These are phyloP conservation scores for Limnanthes douglasii DNA, from an alignment of 345 rosid genomes.

Conservation along the genomic window DNA sequence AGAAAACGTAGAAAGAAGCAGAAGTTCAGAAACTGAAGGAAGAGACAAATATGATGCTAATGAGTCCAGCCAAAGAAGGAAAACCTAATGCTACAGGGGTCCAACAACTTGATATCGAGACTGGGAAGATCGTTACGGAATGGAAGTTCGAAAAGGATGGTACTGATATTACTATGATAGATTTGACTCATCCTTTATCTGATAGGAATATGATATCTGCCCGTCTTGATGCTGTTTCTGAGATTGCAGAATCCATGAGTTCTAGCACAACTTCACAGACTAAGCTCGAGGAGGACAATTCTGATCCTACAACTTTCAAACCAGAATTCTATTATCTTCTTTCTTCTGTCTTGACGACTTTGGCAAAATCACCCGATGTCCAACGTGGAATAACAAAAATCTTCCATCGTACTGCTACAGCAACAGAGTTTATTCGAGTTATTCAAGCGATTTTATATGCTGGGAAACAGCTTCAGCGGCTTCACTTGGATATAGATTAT, in stretches of 20 bases:
- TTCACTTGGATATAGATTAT: constrained; percentile 28
- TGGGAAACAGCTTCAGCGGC: constrained; percentile 62
- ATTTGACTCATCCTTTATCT: constrained; percentile 82
- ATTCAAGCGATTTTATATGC: constrained; percentile 60
- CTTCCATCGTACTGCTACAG: constrained; percentile 79
- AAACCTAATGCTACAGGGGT: constrained; percentile 52
- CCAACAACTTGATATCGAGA: constrained; percentile 77
- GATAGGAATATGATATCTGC: constrained; percentile 65
- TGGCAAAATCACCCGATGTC: constrained; percentile 73
- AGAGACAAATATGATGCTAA: constrained; percentile 92
- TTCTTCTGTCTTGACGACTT: constrained; percentile 54
- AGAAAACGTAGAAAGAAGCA: too few relatives aligned
- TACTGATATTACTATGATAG: constrained; percentile 72
- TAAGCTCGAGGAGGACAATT: constrained; percentile 18
- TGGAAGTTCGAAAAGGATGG: constrained; percentile 95
- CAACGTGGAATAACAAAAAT: constrained; percentile 97
- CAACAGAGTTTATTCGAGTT: constrained; percentile 86
- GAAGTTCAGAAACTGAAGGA: too few relatives aligned
- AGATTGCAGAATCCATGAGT: constrained; percentile 74
- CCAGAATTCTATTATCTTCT: constrained; percentile 38
- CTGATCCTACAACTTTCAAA: constrained; percentile 18
- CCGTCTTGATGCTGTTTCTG: constrained; percentile 98
- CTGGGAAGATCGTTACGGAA: constrained; percentile 73
- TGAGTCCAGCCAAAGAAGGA: constrained; percentile 74
- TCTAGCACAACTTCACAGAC: constrained; percentile 28